Evolutionary conservation across 371 early-diverging fungal genomes (phyloP), one percentile per base, ranked within the genome.

Genomic region (Apophysomyces sp.): DNA sequence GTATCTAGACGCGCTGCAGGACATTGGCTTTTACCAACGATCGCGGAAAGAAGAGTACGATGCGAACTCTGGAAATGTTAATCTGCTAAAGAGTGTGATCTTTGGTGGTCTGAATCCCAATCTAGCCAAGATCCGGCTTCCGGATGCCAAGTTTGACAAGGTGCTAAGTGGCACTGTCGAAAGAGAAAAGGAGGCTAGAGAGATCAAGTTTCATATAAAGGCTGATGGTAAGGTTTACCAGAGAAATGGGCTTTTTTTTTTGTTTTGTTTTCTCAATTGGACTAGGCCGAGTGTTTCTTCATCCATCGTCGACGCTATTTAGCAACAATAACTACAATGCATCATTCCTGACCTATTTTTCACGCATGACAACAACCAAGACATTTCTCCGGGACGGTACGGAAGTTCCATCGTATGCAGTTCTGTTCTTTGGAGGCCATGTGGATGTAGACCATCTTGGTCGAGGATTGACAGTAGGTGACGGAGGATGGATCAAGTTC

Each of bases 351-450:
- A 88, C 87, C 3, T 94, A 87, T 60, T 87, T 89, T 55, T 80
- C 81, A 0, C 86, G 86, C 62, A 79, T 89, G 61, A 69, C 87
- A 13, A 91, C 92, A 1, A 74, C 73, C 60, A 92, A 93, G 71
- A 79, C 86, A 18, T 93, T 86, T 69, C 66, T 93, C 39, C 81
- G 93, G n/a, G 94, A 94, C 69, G 87, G 84, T 12, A 93, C 93
- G 1, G 77, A 77, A 39, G 73, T 81, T 2, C 84, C 88, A 2
- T 61, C 84, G 34, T 91, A 88, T 62, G 90, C 88, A 0, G 57
- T 94, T 5, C 66, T 94, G 36, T 77, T 94, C 62, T 90, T 92
- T 74, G 88, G 86, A 29, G 92, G 92, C 4, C 65, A 70, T 27
- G 81, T 92, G 21, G 73, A 79, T 13, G 89, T 92, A 4, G 92